Evolutionary conservation across 2,329 filamentous ascomycete species (phyloP).

Genomic region (Trichoderma sp.): DNA sequence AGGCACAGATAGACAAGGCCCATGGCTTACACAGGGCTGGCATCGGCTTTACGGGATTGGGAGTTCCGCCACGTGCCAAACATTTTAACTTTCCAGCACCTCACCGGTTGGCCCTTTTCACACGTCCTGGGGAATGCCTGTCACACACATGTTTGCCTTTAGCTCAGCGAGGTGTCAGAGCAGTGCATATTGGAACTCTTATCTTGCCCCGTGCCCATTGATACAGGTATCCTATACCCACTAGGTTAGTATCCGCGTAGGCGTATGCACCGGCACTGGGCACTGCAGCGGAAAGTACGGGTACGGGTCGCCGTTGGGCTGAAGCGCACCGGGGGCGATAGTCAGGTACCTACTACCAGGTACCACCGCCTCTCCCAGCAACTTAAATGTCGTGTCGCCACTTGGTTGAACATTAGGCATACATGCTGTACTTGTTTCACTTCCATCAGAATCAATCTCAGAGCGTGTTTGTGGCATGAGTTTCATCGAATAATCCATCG

Average conservation of each 20-base stretch:
- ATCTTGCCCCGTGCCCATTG: not conserved
- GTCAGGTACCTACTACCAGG: not conserved
- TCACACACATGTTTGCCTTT: not conserved
- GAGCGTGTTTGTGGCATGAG: not conserved
- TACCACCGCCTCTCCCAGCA: not conserved
- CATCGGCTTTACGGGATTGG: not conserved
- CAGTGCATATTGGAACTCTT: not conserved
- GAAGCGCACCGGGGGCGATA: not conserved
- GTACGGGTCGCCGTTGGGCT: constrained; percentile 5
- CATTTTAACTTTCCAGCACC: not conserved
- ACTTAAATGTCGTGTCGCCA: constrained; percentile 12
- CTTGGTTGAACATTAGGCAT: not conserved
- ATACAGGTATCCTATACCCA: not conserved
- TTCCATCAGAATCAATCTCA: not conserved
- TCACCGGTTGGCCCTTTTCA: not conserved
- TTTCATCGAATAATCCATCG: not conserved
- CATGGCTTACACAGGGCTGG: not conserved
- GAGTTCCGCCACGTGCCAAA: not conserved
- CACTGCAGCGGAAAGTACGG: not conserved
- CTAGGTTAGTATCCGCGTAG: not conserved
- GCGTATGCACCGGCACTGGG: not conserved
- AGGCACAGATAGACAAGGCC: not conserved
- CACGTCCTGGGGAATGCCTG: not conserved
- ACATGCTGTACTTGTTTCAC: not conserved
- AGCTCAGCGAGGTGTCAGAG: not conserved